Percentiles rank a stretch among this genome's conserved stretches.
Conservation (phyloP, 768 basidiomycete genomes). For the Tulasnella sp. region DNA sequence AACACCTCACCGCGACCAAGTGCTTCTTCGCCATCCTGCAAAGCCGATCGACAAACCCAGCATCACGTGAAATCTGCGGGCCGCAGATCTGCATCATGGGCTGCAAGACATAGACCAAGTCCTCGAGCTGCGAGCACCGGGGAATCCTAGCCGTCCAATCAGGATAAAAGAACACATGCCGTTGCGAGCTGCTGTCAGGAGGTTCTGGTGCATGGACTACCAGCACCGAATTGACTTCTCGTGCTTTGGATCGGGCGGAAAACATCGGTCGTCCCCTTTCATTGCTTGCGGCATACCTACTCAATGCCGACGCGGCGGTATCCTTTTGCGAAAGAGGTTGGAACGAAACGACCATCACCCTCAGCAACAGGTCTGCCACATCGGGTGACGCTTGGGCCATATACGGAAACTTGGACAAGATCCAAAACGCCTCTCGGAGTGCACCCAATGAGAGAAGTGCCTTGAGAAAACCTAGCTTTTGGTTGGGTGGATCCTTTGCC, state of each 20-base stretch:
- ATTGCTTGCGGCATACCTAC: constrained; percentile 43
- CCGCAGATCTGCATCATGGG: constrained; percentile 72
- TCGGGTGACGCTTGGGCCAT: constrained; percentile 68
- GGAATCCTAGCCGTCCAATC: constrained; percentile 67
- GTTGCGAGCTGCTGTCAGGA: constrained; percentile 46
- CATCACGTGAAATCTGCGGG: constrained; percentile 66
- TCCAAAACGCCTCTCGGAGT: constrained; percentile 58
- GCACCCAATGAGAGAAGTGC: constrained; percentile 83
- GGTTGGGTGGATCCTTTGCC: constrained; percentile 40
- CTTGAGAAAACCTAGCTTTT: constrained; percentile 64
- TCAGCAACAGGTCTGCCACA: constrained; percentile 76
- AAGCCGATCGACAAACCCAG: constrained; percentile 65
- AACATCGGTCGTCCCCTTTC: constrained; percentile 35
- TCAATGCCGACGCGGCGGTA: constrained; percentile 35
- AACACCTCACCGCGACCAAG: constrained; percentile 26
- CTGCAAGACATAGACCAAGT: constrained; percentile 62
- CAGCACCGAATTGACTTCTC: constrained; percentile 50
- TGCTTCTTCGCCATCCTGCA: constrained; percentile 59
- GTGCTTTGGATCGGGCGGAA: constrained; percentile 42
- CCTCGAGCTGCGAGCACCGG: constrained; percentile 47
- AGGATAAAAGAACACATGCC: constrained; percentile 76
- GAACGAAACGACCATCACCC: constrained; percentile 57
- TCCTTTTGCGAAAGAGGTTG: constrained; percentile 34
- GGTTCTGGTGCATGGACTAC: constrained; percentile 72
- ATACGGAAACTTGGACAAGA: constrained; percentile 78